These are phyloP conservation scores for Daldinia childiae DNA, from an alignment of 495 filamentous ascomycete species.

Conservation along the genomic window DNA sequence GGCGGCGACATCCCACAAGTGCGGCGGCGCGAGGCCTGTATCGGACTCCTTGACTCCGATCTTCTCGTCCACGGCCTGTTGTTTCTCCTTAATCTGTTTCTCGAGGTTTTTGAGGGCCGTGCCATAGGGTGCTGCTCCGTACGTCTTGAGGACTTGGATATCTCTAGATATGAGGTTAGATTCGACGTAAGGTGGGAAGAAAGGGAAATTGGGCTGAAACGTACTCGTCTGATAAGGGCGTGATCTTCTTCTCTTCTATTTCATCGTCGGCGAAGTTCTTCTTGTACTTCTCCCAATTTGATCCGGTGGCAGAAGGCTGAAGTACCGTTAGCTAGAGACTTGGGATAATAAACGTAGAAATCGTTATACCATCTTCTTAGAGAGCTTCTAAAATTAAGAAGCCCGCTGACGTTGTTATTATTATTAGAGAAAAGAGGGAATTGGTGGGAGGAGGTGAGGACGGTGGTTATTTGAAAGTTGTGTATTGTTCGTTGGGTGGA, in stretches of 20 bases:
- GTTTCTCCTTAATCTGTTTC: constrained; percentile 97
- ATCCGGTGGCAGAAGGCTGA: constrained; percentile 88
- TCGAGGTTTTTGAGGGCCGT: constrained; percentile 93
- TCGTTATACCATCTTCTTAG: constrained; percentile 41
- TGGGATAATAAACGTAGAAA: constrained; percentile 9
- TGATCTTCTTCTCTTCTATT: constrained; percentile 98
- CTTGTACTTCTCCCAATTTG: constrained; percentile 97
- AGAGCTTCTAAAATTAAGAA: constrained; percentile 7
- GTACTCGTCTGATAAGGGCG: constrained; percentile 93
- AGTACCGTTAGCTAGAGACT: constrained; percentile 18
- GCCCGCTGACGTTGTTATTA: constrained; percentile 29
- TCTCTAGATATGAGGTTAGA: constrained; percentile 70
- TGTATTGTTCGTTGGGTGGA: constrained; percentile 29
- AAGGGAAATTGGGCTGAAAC: constrained; percentile 46
- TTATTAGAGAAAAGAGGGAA: constrained; percentile 29
- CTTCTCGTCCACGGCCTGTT: constrained; percentile 97
- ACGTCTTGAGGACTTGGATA: constrained; percentile 98
- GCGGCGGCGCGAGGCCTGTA: constrained; percentile 95
- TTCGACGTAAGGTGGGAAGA: constrained; percentile 25
- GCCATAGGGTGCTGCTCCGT: constrained; percentile 95
- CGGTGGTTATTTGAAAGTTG: constrained; percentile 21
- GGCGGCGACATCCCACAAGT: constrained; percentile 98
- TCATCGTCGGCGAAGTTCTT: constrained; percentile 98
- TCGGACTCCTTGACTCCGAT: constrained; percentile 94
- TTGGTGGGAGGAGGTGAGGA: background rate